Evolutionary conservation across 768 basidiomycete genomes (phyloP), one percentile per base, ranked within the genome.

Genomic region (Macrolepiota albuminosa): DNA sequence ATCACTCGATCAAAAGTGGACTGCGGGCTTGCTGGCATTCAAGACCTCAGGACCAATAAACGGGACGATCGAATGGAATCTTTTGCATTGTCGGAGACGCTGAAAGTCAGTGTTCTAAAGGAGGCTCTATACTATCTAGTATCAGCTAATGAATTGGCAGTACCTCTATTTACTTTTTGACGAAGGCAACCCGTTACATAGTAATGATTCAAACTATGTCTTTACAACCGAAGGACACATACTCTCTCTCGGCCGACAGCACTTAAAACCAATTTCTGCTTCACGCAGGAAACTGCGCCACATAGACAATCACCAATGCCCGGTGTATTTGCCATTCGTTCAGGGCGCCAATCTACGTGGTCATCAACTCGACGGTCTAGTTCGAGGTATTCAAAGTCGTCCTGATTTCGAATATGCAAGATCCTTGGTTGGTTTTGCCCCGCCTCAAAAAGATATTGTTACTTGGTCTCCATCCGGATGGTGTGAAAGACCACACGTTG

Each of bases 201-300:
- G 69, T 3, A 88, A 91, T 66, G 88, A 91, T 69, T 89, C 90
- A 0, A 91, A 94, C 70, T 90, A 87, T 62, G 91, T 98, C 10
- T 90, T 97, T 69, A 93, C 95, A 6, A 99, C 97, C 1, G 97
- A 98, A 72, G 97, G 96, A 0, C 97, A 99, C 69, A 81, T 93
- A 29, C 77, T 99, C 47, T 79, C 80, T 11, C 80, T 97, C 21
- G 84, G 84, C 1, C 71, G 66, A 42, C 67, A 82, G 49, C 76
- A 83, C 53, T 75, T 89, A 33, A 81, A 77, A 62, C 81, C 83
- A 8, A 73, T 82, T 40, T 84, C 89, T n/a, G 62, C 81, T 36
- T 73, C 81, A 4, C 83, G 86, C 18, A 81, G 81, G 66, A 81
- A 81, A 63, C 73, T 85, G 62, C 85, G 91, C 21, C 79, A 81